Base-by-base conservation (phyloP, 192 early-diverging fungal genomes). In the Phycomyces nitens region DNA sequence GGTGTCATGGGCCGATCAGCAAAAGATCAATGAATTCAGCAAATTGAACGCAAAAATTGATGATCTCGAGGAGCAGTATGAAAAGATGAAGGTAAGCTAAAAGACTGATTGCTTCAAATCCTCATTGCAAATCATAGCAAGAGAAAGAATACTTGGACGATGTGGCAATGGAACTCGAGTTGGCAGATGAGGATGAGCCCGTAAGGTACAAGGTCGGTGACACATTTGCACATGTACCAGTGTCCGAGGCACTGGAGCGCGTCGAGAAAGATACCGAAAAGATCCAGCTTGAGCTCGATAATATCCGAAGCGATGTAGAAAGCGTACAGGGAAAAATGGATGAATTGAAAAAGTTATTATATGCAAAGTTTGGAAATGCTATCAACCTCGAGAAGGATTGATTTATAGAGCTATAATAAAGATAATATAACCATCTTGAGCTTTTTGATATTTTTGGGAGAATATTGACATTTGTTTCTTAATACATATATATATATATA, bases 1-100 rank as follows among this genome's bases (percentile, higher is more conserved):
- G 70, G 95, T 99, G 24, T 90, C 88, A n/a, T 97, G 95, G 95
- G 88, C 92, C 66, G 97, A 99, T 75, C 97, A 99, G 78, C 78
- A 91, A 60, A 91, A 89, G 59, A 99, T 99, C 76, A 99, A 99
- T 82, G 66, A 79, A 44, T 99, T 99, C 69, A 90, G 89, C 76
- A 89, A 88, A 81, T 80, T 92, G 40, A 96, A 95, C 64, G 72
- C 80, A 24, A 84, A 83, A 24, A 67, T 91, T 56, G 87, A 93
- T 68, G 78, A 85, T 44, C 70, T 95, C 9, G 91, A 96, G 61
- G 92, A 89, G 26, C 71, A 74, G 26, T 92, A 92, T 75, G 84
- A 88, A 53, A 80, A 79, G n/a, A 82, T 89, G 53, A 95, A 95
- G 86, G 90, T 92, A 68, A 14, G 41, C n/a, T 42, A 12, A 22